These are phyloP conservation scores for Nakazawaea sp. DNA, from an alignment of 805 yeast species.

Conservation along the genomic window DNA sequence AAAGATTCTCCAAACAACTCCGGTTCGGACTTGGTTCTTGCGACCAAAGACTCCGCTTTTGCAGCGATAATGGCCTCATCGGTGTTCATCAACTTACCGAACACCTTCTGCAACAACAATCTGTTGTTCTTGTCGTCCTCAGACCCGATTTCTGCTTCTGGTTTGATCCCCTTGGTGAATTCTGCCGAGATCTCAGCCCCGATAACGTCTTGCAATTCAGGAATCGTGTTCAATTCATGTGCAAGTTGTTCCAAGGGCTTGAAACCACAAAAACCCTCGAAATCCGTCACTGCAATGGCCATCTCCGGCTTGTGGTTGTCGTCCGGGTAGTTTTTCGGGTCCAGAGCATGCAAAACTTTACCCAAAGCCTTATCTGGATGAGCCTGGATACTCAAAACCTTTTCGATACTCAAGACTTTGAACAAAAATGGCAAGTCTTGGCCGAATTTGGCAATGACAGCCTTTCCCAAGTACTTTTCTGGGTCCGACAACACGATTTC, in stretches of 20 bases:
- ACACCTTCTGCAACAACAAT: slow-evolving; percentile 63
- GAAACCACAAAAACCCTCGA: slow-evolving; percentile 98
- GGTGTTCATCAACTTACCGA: slow-evolving; percentile 80
- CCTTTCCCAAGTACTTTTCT: slow-evolving; percentile 46
- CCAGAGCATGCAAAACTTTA: slow-evolving; percentile 63
- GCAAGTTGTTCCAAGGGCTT: slow-evolving; percentile 81
- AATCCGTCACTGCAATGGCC: slow-evolving; percentile 95
- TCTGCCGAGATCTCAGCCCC: slow-evolving; percentile 51
- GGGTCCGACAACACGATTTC: slow-evolving; percentile 61
- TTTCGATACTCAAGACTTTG: slow-evolving; percentile 88
- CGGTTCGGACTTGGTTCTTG: slow-evolving; percentile 55
- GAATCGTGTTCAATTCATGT: slow-evolving; percentile 58
- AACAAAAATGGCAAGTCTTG: slow-evolving; percentile 85
- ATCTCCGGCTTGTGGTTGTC: slow-evolving; percentile 99
- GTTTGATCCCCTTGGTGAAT: slow-evolving; percentile 43
- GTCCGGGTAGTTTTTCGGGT: slow-evolving; percentile 95
- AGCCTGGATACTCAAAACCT: slow-evolving; percentile 93
- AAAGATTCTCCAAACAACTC: slow-evolving; percentile 50
- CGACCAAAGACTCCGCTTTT: slow-evolving; percentile 59
- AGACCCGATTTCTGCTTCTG: slow-evolving; percentile 38
- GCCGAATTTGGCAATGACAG: slow-evolving; percentile 60
- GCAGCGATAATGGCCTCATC: slow-evolving; percentile 48
- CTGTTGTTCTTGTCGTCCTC: slow-evolving; percentile 52
- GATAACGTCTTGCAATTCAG: slow-evolving; percentile 69
- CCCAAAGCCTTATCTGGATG: slow-evolving; percentile 93